A percentile compares a stretch with the other conserved stretches of the same genome.
Conservation (phyloP, 163 green algal species). For the Chlamydomonas reinhardtii region DNA sequence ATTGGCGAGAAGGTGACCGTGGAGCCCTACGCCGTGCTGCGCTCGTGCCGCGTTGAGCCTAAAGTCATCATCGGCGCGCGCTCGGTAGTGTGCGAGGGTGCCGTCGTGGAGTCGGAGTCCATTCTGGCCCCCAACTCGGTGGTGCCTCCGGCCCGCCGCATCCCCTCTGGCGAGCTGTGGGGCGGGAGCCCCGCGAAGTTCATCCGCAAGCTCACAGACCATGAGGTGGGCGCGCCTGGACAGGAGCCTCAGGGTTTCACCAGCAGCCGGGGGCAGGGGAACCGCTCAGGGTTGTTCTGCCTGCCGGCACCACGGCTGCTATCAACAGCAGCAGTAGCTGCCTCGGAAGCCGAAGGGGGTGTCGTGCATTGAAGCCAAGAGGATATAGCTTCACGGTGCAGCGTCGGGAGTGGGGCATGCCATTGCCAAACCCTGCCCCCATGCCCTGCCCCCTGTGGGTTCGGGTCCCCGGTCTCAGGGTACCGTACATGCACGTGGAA, state of each 20-base stretch:
- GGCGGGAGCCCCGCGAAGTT: constrained; percentile 88
- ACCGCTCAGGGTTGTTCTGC: no score
- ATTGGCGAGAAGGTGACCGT: constrained; percentile 94
- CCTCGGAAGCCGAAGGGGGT: no score
- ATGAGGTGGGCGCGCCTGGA: constrained; percentile 71
- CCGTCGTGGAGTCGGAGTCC: constrained; percentile 83
- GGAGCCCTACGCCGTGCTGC: constrained; percentile 86
- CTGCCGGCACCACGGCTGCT: no score
- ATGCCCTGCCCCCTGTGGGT: no score
- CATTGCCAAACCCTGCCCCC: no score
- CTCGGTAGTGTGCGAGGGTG: constrained; percentile 91
- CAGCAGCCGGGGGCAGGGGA: no score
- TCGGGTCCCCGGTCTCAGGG: no score
- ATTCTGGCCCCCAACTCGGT: constrained; percentile 89
- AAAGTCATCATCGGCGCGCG: constrained; percentile 82
- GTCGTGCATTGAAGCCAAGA: neutral
- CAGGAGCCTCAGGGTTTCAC: neutral
- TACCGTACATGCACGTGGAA: no score
- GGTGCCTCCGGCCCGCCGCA: constrained; percentile 83
- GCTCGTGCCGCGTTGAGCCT: constrained; percentile 84
- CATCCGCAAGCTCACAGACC: constrained; percentile 86
- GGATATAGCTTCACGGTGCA: no score
- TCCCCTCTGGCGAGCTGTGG: constrained; percentile 92
- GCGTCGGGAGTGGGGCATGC: no score
- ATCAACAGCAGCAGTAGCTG: no score